phyloP scores from a whole-genome alignment of 176 grass and related monocot species.

The Eremochloa ophiuroides region DNA sequence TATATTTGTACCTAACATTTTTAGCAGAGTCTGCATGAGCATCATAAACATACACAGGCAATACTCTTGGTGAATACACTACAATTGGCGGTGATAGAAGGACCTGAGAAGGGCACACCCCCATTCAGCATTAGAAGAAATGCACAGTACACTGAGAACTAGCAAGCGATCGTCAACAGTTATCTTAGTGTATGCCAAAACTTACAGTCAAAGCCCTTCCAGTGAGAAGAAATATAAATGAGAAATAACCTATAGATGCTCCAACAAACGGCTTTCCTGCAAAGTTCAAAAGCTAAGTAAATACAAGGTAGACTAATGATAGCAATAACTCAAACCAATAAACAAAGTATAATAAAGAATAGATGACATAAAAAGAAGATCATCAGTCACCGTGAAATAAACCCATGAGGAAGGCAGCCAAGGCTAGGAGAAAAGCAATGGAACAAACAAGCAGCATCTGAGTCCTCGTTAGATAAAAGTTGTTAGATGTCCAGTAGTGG shows the following conservation, averaged over 20 bases:
- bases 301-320: conserved; percentile 17
- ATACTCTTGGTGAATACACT: conserved; percentile 94
- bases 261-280: conserved; percentile 91
- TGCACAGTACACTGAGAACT: conserved; percentile 3
- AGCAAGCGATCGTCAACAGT: neutral
- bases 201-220: conserved; percentile 98
- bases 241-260: conserved; percentile 96
- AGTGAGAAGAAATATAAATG: conserved; percentile 98
- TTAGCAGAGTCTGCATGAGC: conserved; percentile 99
- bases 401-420: conserved; percentile 91
- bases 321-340: conserved; percentile 9
- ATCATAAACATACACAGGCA: conserved; percentile 98
- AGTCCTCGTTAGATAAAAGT: conserved; percentile 96
- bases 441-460: conserved; percentile 92
- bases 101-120: conserved; percentile 54
- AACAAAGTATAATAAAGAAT: neutral
- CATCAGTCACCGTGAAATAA: conserved; percentile 73
- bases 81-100: conserved; percentile 96
- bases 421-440: conserved; percentile 86
- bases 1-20: conserved; percentile 80
- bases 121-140: neutral
- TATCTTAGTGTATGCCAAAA: conserved; percentile 42
- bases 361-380: neutral
- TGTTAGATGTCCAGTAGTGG: conserved; percentile 98
- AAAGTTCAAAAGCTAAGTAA: conserved; percentile 21